Conservation (phyloP, 345 rosid genomes). For the Melastoma malabathricum region DNA sequence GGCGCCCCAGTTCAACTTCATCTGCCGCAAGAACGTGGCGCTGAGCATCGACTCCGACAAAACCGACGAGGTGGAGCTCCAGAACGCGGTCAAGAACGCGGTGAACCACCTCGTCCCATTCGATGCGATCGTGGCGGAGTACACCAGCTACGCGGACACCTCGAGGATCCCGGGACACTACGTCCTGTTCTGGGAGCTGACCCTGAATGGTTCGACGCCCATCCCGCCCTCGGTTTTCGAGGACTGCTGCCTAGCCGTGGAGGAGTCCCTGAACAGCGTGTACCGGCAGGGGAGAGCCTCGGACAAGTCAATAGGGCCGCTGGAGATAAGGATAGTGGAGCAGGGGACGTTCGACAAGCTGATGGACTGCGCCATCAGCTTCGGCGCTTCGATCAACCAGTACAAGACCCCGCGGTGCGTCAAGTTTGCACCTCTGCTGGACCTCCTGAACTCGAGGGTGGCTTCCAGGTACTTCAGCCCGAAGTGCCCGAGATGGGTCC, state of each 20-base stretch:
- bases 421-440: slow-evolving; percentile 79
- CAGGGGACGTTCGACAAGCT: slow-evolving; percentile 89
- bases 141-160: slow-evolving; percentile 86
- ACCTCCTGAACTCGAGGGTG: slow-evolving; percentile 75
- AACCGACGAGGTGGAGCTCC: slow-evolving; percentile 96
- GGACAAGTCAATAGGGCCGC: slow-evolving; percentile 84
- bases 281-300: slow-evolving; percentile 83
- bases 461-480: slow-evolving; percentile 57
- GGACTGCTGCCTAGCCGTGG: slow-evolving; percentile 83
- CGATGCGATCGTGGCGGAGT: slow-evolving; percentile 62
- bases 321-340: slow-evolving; percentile 84
- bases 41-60: slow-evolving; percentile 89
- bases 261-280: slow-evolving; percentile 88
- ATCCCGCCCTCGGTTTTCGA: slow-evolving; percentile 83
- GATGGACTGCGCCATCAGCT: slow-evolving; percentile 90
- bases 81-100: slow-evolving; percentile 76
- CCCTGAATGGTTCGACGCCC: slow-evolving; percentile 47
- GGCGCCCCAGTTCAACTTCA: slow-evolving; percentile 83
- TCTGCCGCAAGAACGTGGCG: slow-evolving; percentile 87
- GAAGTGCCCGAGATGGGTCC: slow-evolving; percentile 87
- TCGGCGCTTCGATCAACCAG: slow-evolving; percentile 89
- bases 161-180: slow-evolving; percentile 72
- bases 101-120: slow-evolving; percentile 67
- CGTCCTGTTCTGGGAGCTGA: slow-evolving; percentile 82
- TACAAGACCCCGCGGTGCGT: slow-evolving; percentile 97